A percentile compares a stretch with the other conserved stretches of the same genome.
These are phyloP conservation scores for Aspergillus flavus DNA, from an alignment of 2,329 filamentous ascomycete genomes.

Conservation along the genomic window DNA sequence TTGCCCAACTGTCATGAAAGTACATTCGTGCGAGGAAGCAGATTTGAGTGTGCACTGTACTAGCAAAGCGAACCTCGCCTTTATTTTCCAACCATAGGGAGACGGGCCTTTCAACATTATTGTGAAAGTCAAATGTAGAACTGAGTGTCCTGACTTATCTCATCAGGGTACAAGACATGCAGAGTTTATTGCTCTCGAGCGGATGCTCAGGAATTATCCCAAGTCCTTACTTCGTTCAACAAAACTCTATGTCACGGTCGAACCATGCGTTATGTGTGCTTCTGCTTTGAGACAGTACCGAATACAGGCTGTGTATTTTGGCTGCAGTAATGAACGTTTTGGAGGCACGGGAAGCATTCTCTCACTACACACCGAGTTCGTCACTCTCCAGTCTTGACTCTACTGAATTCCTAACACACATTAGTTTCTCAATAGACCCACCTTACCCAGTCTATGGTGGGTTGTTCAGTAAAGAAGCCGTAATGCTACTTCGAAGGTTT, in stretches of 20 bases:
- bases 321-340: conserved; percentile 94
- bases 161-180: conserved; percentile 86
- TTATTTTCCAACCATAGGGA: neutral
- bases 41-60: neutral
- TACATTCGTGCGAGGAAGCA: neutral
- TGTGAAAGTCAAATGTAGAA: neutral
- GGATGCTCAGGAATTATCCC: conserved; percentile 66
- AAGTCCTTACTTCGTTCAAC: conserved; percentile 70
- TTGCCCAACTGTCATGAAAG: conserved; percentile 6
- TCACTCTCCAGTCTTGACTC: conserved; percentile 18
- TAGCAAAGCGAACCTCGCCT: neutral
- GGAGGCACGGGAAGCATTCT: conserved; percentile 94
- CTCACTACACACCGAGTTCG: conserved; percentile 73
- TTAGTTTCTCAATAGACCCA: conserved; percentile 70
- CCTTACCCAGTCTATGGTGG: conserved; percentile 84
- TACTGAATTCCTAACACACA: conserved; percentile 13
- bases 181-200: conserved; percentile 83
- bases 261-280: conserved; percentile 98
- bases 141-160: neutral
- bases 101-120: neutral
- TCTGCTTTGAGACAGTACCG: conserved; percentile 85
- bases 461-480: conserved; percentile 87
- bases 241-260: conserved; percentile 92
- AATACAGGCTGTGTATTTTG: conserved; percentile 90
- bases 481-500: conserved; percentile 87